These are phyloP conservation scores for Lasiosphaeria hispida DNA, from an alignment of 495 filamentous ascomycete genomes.

Conservation along the genomic window DNA sequence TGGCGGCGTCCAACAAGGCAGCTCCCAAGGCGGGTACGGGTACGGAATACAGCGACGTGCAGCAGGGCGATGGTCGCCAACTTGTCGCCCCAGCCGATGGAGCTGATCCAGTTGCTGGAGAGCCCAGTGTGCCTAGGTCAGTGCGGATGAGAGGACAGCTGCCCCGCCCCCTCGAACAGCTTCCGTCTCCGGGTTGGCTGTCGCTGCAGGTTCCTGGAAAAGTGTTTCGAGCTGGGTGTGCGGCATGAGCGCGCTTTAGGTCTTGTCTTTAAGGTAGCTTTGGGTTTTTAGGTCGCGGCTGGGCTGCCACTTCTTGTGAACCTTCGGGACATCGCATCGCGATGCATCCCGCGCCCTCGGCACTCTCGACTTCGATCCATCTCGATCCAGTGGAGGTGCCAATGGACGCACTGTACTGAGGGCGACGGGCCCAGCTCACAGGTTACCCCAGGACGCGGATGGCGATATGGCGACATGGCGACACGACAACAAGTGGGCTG, in stretches of 20 bases:
- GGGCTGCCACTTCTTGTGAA: too few species aligned
- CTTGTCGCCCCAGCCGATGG: background rate
- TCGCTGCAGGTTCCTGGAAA: background rate
- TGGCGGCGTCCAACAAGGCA: slow-evolving; percentile 9
- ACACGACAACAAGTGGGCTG: background rate
- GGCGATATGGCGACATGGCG: background rate
- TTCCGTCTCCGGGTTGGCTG: background rate
- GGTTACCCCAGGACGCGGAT: background rate
- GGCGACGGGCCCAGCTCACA: background rate
- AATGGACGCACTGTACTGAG: background rate
- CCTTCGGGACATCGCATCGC: too few species aligned
- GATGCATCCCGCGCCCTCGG: too few species aligned
- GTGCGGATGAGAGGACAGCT: background rate
- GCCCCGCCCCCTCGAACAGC: slow-evolving; percentile 1
- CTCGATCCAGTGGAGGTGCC: too few species aligned
- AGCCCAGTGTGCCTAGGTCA: too few species aligned
- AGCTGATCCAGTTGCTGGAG: too few species aligned
- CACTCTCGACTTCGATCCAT: too few species aligned
- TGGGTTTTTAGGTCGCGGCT: too few species aligned
- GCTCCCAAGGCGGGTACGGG: background rate
- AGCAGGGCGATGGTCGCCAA: background rate
- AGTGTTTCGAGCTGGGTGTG: background rate
- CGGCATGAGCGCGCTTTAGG: too few species aligned
- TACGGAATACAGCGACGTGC: background rate
- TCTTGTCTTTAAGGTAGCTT: too few species aligned